Base-by-base conservation (phyloP, 2,329 filamentous ascomycete genomes). In the Colletotrichum tofieldiae region DNA sequence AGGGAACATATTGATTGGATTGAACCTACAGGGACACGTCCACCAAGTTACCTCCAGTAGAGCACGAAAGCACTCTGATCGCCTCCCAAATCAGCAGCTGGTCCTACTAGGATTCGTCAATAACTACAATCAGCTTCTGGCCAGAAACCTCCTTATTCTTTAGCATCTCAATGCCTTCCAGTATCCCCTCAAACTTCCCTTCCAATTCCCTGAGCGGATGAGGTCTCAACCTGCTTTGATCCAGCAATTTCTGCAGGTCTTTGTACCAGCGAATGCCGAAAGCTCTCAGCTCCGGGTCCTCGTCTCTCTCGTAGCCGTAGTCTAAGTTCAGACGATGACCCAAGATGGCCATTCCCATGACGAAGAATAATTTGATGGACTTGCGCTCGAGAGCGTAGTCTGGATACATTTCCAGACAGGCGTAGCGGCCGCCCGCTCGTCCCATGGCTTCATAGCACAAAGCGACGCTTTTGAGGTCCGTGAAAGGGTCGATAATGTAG, bases 391-490 rank as follows among this genome's bases (percentile, higher is more conserved):
- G 20, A 35, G n/a, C 60, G 7, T 63, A 63, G 29, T 51, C 45
- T 26, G 60, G 60, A 2, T 63, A 63, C 60, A 63, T 63, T 52
- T 65, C 62, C 23, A 65, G 26, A 8, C 62, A 55, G 7, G 37
- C 51, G 20, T 68, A 68, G 3, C 49, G 47, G 16, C 66, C 59
- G 3, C 66, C 66, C 8, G 47, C 51, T 12, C 58, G 75, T 6
- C 83, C 81, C 11, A 85, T 79, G 2, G 81, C 78, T 6, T 59
- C 78, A 70, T 83, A 84, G 77, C 84, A 85, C 16, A 82, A 60
- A 8, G 73, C 61, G 58, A 80, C 81, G 1, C 80, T 80, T 23
- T 75, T 49, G 1, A 73, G 68, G 32, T 78, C 75, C 0, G 82
- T 75, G 55, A 86, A 77, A 59, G 78, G 82, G 75, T 86, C 85